phyloP scores from a whole-genome alignment of 2,329 filamentous ascomycete species.

The Verticillium albo-atrum region DNA sequence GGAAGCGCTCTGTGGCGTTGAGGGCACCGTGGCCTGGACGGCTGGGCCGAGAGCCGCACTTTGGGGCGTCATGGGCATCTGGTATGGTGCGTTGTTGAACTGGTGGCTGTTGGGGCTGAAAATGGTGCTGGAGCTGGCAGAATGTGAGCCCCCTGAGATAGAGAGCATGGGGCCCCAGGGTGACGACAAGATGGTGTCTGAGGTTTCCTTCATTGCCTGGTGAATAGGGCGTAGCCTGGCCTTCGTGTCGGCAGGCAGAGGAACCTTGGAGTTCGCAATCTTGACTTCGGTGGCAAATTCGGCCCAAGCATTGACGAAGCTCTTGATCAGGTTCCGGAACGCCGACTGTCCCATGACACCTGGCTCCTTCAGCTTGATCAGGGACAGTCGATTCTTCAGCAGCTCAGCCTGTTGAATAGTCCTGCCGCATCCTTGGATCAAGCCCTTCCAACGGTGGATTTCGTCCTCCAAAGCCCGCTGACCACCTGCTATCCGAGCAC shows the following conservation, averaged over 20 bases:
- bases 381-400: conserved; percentile 67
- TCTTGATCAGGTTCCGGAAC: conserved; percentile 70
- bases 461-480: conserved; percentile 55
- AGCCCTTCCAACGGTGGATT: conserved; percentile 61
- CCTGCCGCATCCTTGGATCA: conserved; percentile 67
- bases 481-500: conserved; percentile 59
- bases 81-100: conserved; percentile 22
- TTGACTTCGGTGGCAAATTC: conserved; percentile 61
- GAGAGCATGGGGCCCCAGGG: conserved; percentile 48
- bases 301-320: conserved; percentile 66
- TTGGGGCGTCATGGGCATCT: conserved; percentile 77
- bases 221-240: conserved; percentile 75
- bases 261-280: conserved; percentile 43
- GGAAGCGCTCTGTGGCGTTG: conserved; percentile 56
- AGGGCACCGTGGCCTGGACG: conserved; percentile 83
- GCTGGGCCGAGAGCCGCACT: conserved; percentile 86
- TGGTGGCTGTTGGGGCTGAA: conserved; percentile 16
- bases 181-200: conserved; percentile 60
- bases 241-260: conserved; percentile 63
- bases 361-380: conserved; percentile 82
- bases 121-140: conserved; percentile 4
- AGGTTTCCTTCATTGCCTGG: conserved; percentile 76
- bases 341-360: conserved; percentile 59
- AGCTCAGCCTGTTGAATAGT: conserved; percentile 70
- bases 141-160: conserved; percentile 12